Evolutionary conservation across 805 yeast genomes (phyloP), one percentile per base, ranked within the genome.

Genomic region (Metschnikowia henanensis): DNA sequence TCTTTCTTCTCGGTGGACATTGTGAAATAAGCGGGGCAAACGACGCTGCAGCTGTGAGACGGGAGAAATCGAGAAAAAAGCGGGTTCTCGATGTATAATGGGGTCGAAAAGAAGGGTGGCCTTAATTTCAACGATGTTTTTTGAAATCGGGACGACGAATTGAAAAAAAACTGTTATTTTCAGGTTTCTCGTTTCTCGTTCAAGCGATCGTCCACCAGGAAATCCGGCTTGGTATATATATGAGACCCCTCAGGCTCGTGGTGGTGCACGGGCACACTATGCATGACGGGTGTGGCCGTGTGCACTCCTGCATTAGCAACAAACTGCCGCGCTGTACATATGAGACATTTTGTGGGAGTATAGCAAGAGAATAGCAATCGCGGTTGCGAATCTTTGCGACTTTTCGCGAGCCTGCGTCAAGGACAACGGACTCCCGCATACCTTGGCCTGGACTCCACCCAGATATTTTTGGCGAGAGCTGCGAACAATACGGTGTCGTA

Each of bases 1-100:
- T 46, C 46, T 34, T 43, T 33, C 30, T 47, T 47, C 28, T 37
- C 50, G 22, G 41, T 22, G 17, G 46, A 21, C 46, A 43, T 42
- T 31, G 21, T 42, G 13, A 19, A 25, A 12, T 3, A 33, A n/a
- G 36, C 17, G 21, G 12, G 20, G 34, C 22, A 13, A 16, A 15
- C 8, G 34, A 5, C 13, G 34, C 34, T 30, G 21, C 12, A 10
- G 34, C 10, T 7, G 16, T 10, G 8, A 12, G 15, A 9, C 7
- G n/a, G 19, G 20, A 9, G 12, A 15, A 8, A 30, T 30, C 20
- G 8, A 16, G 20, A 29, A n/a, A 29, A 29, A 15, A 12, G 31
- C 9, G 31, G 31, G 8, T 23, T 23, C 26, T 23, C 5, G 8
- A 9, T 3, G 12, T 23, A 13, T 9, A 3, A 5, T 9, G 26